Evolutionary conservation across 169 alveolate genomes (phyloP).

Genomic region (Babesia divergens): DNA sequence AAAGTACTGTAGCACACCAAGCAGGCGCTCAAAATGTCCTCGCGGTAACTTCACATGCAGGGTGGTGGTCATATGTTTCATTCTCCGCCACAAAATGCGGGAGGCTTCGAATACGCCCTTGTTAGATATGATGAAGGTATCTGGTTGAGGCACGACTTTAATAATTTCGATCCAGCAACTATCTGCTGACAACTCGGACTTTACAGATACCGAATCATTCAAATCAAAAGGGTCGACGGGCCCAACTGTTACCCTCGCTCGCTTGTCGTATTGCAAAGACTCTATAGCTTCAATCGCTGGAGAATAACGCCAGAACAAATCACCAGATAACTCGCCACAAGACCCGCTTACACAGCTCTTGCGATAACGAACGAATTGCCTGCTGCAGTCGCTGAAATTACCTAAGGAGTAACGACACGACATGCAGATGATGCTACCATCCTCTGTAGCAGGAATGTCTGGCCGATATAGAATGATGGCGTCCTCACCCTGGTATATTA

Average conservation of each 20-base stretch:
- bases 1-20: not conserved
- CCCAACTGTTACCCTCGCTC: not conserved
- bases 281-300: conserved; percentile 22
- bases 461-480: conserved; percentile 8
- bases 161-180: conserved; percentile 23
- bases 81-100: conserved; percentile 14
- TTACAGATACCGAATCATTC: not conserved
- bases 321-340: conserved; percentile 1
- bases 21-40: not conserved
- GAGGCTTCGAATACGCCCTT: conserved; percentile 1
- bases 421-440: not conserved
- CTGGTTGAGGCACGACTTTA: conserved; percentile 35
- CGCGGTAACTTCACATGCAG: not conserved
- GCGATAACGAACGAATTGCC: not conserved
- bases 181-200: not conserved
- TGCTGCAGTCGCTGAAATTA: not conserved
- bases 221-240: not conserved
- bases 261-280: conserved; percentile 19
- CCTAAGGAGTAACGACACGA: conserved; percentile 12
- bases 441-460: not conserved
- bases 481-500: conserved; percentile 27
- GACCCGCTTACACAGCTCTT: conserved; percentile 10
- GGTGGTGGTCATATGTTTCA: not conserved
- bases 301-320: conserved; percentile 37
- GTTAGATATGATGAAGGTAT: conserved; percentile 16